Evolutionary conservation across 1,284 basidiomycete genomes (phyloP), one percentile per base, ranked within the genome.

Genomic region (Termitomyces sp.): DNA sequence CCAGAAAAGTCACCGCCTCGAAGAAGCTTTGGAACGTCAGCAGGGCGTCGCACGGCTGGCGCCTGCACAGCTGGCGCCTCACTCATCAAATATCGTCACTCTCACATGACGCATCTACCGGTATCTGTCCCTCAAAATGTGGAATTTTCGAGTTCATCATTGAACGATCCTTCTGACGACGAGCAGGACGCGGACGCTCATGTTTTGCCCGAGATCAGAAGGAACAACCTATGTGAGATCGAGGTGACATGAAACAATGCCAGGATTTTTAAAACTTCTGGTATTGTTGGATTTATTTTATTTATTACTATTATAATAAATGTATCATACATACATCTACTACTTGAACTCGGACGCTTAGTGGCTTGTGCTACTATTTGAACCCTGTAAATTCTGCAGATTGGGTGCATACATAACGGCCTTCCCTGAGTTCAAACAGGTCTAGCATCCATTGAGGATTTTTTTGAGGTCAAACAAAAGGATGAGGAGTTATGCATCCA

Each of bases 151-250:
- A 49, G 41, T 28, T 53, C 56, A 7, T 34, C 38, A 17, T 31
- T 39, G 17, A 45, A 38, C 34, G 21, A 47, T 34, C 6, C 49
- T 28, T 51, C 52, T 31, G 59, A 59, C 5, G 56, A 55, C 8
- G 55, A 58, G 26, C 50, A 59, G 15, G 52, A 58, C 36, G 43
- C 42, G 28, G 53, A 53, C 13, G 44, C 55, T n/a, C 50, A 61
- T 40, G 44, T 54, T 12, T 39, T 63, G 26, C 59, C 61, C 7
- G 34, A 59, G 13, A 61, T 62, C 28, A 47, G 62, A 38, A 61
- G 59, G 44, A 58, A 53, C 19, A 44, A 57, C 31, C 60, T 60
- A 43, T 58, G 56, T 54, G 63, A 58, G 3, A 45, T 64, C 15
- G 63, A 55, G 33, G 59, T 53, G 24, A 53, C 15, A 45, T 43